Conservation (phyloP, 768 basidiomycete genomes). For the Podaxis sp. region DNA sequence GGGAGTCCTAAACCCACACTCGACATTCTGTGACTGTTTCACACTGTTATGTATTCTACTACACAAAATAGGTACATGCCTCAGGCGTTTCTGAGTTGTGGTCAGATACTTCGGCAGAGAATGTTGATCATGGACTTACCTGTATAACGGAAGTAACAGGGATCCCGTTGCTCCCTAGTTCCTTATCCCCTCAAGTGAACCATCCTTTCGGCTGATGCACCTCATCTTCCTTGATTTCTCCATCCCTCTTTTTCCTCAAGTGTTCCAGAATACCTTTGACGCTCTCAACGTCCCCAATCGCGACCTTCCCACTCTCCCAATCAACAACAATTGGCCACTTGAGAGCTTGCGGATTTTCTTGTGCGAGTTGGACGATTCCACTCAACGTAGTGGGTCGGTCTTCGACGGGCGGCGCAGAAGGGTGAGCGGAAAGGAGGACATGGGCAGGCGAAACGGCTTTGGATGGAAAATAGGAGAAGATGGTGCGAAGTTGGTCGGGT, state of each 20-base stretch:
- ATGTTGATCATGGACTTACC: background rate
- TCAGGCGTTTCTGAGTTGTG: no score
- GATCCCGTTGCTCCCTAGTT: background rate
- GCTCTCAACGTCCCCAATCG: constrained; percentile 66
- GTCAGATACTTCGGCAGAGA: background rate
- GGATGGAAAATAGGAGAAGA: constrained; percentile 58
- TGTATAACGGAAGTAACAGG: background rate
- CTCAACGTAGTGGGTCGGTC: constrained; percentile 39
- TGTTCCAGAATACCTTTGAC: constrained; percentile 68
- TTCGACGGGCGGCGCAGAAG: constrained; percentile 40
- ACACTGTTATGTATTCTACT: no score
- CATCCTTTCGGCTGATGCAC: constrained; percentile 53
- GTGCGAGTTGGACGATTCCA: constrained; percentile 49
- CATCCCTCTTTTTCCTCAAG: constrained; percentile 65
- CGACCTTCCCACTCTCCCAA: constrained; percentile 66
- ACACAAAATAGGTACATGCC: no score
- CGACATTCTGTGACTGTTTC: background rate
- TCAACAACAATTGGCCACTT: constrained; percentile 84
- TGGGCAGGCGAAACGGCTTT: constrained; percentile 37
- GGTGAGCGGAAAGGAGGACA: constrained; percentile 65
- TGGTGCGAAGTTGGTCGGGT: constrained; percentile 65
- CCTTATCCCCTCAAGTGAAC: constrained; percentile 38
- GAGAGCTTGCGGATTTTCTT: constrained; percentile 56
- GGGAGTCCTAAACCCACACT: background rate
- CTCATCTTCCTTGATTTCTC: constrained; percentile 50